Percentiles rank a stretch among this genome's conserved stretches.
phyloP scores from a whole-genome alignment of 192 early-diverging fungal genomes.

The Entomortierella parvispora region DNA sequence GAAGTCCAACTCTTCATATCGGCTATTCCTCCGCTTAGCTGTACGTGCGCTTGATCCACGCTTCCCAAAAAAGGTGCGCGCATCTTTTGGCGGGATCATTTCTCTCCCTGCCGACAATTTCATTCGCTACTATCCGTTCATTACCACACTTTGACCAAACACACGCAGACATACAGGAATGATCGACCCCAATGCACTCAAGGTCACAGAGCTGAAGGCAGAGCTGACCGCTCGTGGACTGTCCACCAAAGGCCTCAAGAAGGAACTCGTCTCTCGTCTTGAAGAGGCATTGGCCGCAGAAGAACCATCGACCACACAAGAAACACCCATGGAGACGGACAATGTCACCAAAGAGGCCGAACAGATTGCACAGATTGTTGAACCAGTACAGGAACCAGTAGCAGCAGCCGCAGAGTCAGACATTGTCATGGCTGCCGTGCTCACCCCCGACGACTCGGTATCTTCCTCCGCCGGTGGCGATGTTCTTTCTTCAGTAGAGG shows the following conservation, averaged over 20 bases:
- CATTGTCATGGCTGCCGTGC: slow-evolving; percentile 18
- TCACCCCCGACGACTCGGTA: neutral
- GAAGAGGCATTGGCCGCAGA: slow-evolving; percentile 59
- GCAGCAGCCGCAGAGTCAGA: slow-evolving; percentile 13
- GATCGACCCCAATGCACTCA: slow-evolving; percentile 57
- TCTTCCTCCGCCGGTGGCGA: neutral
- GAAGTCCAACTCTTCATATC: no score
- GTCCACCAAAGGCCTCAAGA: slow-evolving; percentile 70
- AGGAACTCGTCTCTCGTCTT: slow-evolving; percentile 69
- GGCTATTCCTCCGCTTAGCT: no score
- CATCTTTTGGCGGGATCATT: no score
- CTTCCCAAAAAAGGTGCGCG: no score
- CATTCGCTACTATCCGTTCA: no score
- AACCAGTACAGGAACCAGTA: slow-evolving; percentile 14
- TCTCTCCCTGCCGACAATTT: no score
- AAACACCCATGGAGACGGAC: slow-evolving; percentile 21
- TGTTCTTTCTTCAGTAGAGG: neutral
- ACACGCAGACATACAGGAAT: slow-evolving; percentile 8
- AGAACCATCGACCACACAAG: slow-evolving; percentile 19
- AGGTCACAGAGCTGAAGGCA: slow-evolving; percentile 69
- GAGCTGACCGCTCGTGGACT: slow-evolving; percentile 64
- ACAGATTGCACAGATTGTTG: slow-evolving; percentile 14
- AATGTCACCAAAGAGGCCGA: neutral
- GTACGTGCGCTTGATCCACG: no score
- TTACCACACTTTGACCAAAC: neutral